phyloP scores from a whole-genome alignment of 2,329 filamentous ascomycete species.

The Cladosporium sp. region DNA sequence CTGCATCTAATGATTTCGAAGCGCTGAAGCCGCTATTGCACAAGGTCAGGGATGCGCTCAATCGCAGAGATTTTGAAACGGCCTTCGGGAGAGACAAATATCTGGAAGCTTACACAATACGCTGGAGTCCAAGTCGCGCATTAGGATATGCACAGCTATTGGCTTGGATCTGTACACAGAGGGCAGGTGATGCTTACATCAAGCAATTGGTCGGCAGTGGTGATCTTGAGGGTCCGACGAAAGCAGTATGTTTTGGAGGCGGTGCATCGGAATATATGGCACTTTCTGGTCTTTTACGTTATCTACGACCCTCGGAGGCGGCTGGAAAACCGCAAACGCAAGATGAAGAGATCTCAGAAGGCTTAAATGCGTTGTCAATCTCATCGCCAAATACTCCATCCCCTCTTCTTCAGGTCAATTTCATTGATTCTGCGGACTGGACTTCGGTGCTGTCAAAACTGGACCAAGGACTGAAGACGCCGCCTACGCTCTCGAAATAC shows the following conservation, averaged over 20 bases:
- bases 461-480: constrained; percentile 54
- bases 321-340: constrained; percentile 20
- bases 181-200: constrained; percentile 13
- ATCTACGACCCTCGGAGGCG: constrained; percentile 16
- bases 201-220: not conserved
- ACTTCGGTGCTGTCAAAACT: constrained; percentile 61
- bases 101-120: constrained; percentile 78
- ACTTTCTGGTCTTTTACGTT: constrained; percentile 54
- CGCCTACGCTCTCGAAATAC: constrained; percentile 49
- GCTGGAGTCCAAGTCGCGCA: constrained; percentile 87
- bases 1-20: constrained; percentile 10
- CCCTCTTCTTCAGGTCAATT: constrained; percentile 1
- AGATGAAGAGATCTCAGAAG: constrained; percentile 60
- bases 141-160: constrained; percentile 74
- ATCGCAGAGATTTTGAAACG: constrained; percentile 68
- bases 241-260: constrained; percentile 61
- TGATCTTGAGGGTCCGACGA: constrained; percentile 23
- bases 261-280: constrained; percentile 67
- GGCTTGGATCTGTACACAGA: constrained; percentile 35
- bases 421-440: constrained; percentile 64
- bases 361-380: constrained; percentile 3
- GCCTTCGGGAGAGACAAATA: constrained; percentile 74
- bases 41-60: constrained; percentile 4
- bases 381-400: not conserved
- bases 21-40: constrained; percentile 10